Evolutionary conservation across 805 yeast genomes (phyloP).

Genomic region (Candida stauntonica): DNA sequence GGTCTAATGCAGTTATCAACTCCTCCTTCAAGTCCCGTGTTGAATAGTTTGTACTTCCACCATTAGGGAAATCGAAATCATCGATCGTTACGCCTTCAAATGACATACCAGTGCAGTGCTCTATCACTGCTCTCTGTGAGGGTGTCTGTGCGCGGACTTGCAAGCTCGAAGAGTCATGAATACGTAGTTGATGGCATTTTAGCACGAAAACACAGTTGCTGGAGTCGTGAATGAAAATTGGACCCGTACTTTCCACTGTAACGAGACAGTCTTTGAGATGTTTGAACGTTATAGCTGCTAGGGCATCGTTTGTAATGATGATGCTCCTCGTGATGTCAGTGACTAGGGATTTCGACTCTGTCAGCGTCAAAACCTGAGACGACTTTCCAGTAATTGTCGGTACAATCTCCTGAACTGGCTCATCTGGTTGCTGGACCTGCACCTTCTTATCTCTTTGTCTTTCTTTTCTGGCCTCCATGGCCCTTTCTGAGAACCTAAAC

Average conservation of each 20-base stretch:
- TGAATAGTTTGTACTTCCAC: constrained; percentile 16
- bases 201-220: constrained; percentile 13
- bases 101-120: constrained; percentile 13
- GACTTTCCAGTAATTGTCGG: constrained; percentile 1
- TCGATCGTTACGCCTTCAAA: constrained; percentile 16
- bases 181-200: constrained; percentile 23
- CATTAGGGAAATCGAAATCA: constrained; percentile 25
- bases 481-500: constrained; percentile 11
- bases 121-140: constrained; percentile 19
- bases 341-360: constrained; percentile 4
- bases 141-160: constrained; percentile 8
- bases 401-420: neutral
- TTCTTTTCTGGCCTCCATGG: neutral
- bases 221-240: constrained; percentile 15
- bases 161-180: constrained; percentile 15
- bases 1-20: neutral
- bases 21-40: neutral
- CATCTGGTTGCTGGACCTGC: neutral
- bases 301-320: constrained; percentile 3
- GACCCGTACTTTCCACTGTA: constrained; percentile 13
- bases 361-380: neutral
- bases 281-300: constrained; percentile 13
- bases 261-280: constrained; percentile 12
- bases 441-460: neutral
- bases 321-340: constrained; percentile 11